Evolutionary conservation across 164 flowering plant species (phyloP).

Genomic region (Magnolia changhungtana): DNA sequence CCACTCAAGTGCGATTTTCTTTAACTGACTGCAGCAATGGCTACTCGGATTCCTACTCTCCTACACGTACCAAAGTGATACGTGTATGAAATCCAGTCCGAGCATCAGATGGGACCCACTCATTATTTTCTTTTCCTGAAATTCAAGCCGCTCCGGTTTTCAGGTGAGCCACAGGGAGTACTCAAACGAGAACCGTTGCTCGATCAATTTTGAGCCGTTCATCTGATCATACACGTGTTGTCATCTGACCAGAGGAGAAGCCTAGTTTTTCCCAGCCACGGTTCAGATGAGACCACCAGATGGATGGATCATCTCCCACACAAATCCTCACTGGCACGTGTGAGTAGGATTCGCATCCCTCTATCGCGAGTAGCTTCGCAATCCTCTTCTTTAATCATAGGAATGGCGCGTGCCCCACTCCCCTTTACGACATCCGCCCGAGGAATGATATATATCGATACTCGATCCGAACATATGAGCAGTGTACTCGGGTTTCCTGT

Average conservation of each 20-base stretch:
- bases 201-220: neutral
- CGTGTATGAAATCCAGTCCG: too few species aligned
- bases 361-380: neutral
- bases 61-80: too few species aligned
- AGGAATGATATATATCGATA: neutral
- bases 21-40: too few species aligned
- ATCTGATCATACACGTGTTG: neutral
- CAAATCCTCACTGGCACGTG: neutral
- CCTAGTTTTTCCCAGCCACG: too few species aligned
- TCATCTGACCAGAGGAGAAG: too few species aligned
- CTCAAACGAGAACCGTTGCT: neutral
- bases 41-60: too few species aligned
- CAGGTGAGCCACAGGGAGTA: neutral
- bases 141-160: too few species aligned
- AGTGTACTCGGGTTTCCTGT: neutral
- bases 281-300: neutral
- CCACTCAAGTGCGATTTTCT: too few species aligned
- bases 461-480: neutral
- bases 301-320: neutral
- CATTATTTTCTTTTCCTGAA: too few species aligned
- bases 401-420: neutral
- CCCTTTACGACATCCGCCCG: neutral
- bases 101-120: too few species aligned
- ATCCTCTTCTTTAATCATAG: neutral
- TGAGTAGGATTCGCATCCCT: neutral